Base-by-base conservation (phyloP, 305 asterid genomes). In the Fraxinus floribunda region DNA sequence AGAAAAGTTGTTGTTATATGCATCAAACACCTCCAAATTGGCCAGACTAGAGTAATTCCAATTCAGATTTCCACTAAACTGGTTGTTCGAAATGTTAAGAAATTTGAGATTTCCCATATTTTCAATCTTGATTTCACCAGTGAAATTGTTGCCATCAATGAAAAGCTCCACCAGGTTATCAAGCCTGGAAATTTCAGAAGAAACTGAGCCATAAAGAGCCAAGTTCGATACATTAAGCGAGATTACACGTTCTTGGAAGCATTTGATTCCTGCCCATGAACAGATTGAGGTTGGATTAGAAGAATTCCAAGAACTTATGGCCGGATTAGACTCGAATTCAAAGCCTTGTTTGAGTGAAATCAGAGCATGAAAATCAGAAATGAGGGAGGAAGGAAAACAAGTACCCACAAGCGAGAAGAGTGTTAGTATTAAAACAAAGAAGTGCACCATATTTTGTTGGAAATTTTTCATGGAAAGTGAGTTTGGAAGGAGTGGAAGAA, bases 71-170 rank as follows among this genome's bases (percentile, higher is more conserved):
- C 99, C 98, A 38, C 88, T 86, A 26, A 96, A 89, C 80, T 85
- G 89, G 78, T 96, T 96, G 82, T 93, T 92, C 2, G 99, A 96
- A n/a, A 93, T 73, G 91, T 96, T 96, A 85, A 96, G 88, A 75
- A 85, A 90, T 78, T 86, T 75, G 55, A 96, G 93, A 44, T 88
- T 81, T 82, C 85, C 84, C 94, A 96, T 85, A 96, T 84, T 76
- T 55, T 55, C 66, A 55, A 55, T 55, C 1, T 5, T 6, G 26
- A 55, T 55, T 55, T 89, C 97, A 3, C 98, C 99, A 0, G 99
- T 96, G 97, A 96, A 94, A 92, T 96, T 96, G 88, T 96, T 96
- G 0, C 99, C 98, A 80, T 96, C 98, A 52, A 96, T 87, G 75
- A 86, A 88, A 26, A 96, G 97, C 86, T 96, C 94, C 9, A 84